Conservation (phyloP, 2,329 filamentous ascomycete genomes). For the Davidsoniella eucalypti region DNA sequence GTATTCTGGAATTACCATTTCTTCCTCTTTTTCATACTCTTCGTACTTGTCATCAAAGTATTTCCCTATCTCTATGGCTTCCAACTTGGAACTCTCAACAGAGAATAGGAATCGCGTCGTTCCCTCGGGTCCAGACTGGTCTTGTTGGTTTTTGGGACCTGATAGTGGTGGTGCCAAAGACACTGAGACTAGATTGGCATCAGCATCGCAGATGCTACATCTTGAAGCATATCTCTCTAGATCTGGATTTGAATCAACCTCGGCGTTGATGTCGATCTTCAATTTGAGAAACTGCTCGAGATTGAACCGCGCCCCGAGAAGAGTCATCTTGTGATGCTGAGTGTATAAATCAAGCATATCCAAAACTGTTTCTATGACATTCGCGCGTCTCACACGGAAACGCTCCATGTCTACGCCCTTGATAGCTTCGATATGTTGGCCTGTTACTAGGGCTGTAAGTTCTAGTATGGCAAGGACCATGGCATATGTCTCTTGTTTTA, state of each 20-base stretch:
- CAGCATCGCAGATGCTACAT: constrained; percentile 34
- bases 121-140: constrained; percentile 30
- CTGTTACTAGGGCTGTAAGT: constrained; percentile 55
- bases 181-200: constrained; percentile 14
- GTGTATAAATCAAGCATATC: constrained; percentile 89
- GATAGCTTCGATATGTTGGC: constrained; percentile 34
- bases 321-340: constrained; percentile 59
- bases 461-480: constrained; percentile 73
- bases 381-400: constrained; percentile 29
- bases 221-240: constrained; percentile 47
- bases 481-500: constrained; percentile 78
- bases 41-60: constrained; percentile 63
- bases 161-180: background rate
- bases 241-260: constrained; percentile 46
- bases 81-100: constrained; percentile 53
- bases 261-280: constrained; percentile 73
- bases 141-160: constrained; percentile 19
- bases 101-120: constrained; percentile 87
- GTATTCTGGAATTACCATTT: constrained; percentile 34
- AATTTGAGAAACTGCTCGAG: constrained; percentile 70
- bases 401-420: constrained; percentile 32
- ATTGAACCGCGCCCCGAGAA: constrained; percentile 54
- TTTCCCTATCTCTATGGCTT: constrained; percentile 48
- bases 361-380: constrained; percentile 61
- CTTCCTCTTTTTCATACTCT: constrained; percentile 62